Percentiles rank a stretch among this genome's conserved stretches.
Conservation (phyloP, 805 yeast species). For the Priceomyces haplophilus region DNA sequence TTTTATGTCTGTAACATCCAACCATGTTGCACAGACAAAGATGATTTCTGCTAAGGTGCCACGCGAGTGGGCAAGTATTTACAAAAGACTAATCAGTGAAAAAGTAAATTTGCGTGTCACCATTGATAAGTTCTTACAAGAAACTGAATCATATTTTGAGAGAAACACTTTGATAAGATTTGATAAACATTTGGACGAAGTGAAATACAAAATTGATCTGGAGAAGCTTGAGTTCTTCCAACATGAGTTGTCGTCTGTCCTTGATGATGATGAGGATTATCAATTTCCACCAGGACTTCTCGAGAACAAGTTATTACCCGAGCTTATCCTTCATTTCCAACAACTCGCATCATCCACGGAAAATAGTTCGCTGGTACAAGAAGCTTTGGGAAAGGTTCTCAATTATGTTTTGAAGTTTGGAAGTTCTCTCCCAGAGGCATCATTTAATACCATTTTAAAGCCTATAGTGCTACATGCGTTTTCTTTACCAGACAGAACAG, state of each 20-base stretch:
- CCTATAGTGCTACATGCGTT: slow-evolving; percentile 67
- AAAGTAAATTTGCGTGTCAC: slow-evolving; percentile 33
- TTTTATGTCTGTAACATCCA: slow-evolving; percentile 5
- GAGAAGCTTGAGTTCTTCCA: slow-evolving; percentile 50
- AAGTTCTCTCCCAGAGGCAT: slow-evolving; percentile 22
- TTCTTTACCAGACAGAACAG: slow-evolving; percentile 67
- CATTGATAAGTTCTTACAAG: slow-evolving; percentile 26
- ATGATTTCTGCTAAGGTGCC: slow-evolving; percentile 27
- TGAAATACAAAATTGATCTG: slow-evolving; percentile 49
- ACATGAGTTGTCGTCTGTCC: slow-evolving; percentile 23
- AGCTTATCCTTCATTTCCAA: slow-evolving; percentile 49
- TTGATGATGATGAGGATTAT: slow-evolving; percentile 12
- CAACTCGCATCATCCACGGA: slow-evolving; percentile 25
- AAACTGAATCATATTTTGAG: slow-evolving; percentile 21
- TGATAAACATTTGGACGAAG: slow-evolving; percentile 51
- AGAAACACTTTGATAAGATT: slow-evolving; percentile 50
- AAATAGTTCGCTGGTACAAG: slow-evolving; percentile 33
- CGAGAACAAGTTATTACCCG: slow-evolving; percentile 67
- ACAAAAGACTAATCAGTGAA: slow-evolving; percentile 39
- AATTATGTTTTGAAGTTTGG: slow-evolving; percentile 41
- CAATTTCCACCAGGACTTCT: slow-evolving; percentile 51
- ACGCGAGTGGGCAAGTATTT: slow-evolving; percentile 28
- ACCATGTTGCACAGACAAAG: slow-evolving; percentile 7
- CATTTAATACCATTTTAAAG: slow-evolving; percentile 44
- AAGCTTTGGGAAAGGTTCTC: slow-evolving; percentile 35